Percentiles rank a stretch among this genome's conserved stretches.
phyloP scores from a whole-genome alignment of 2,329 filamentous ascomycete genomes.

The Talaromyces funiculosus region DNA sequence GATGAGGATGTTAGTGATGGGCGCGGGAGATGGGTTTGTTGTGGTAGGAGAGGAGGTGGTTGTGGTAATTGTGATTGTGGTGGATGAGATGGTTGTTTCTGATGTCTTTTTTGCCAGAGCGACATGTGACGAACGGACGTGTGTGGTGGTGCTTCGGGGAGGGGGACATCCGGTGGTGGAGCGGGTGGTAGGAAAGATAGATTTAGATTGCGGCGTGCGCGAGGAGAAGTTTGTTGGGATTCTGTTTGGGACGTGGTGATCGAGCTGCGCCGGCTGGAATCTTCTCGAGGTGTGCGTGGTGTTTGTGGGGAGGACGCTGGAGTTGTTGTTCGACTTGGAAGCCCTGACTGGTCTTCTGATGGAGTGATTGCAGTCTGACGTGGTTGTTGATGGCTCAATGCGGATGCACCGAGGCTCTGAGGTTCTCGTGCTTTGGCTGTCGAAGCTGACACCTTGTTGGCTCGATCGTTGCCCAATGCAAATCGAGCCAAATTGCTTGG shows the following conservation, averaged over 20 bases:
- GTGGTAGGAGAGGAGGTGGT: neutral
- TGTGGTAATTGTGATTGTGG: neutral
- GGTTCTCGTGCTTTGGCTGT: neutral
- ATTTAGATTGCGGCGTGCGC: slow-evolving; percentile 19
- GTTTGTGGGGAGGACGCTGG: slow-evolving; percentile 3
- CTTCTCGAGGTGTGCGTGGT: slow-evolving; percentile 1
- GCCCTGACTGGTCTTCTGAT: neutral
- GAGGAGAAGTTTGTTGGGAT: slow-evolving; percentile 8
- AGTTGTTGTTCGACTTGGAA: neutral
- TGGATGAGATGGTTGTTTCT: neutral
- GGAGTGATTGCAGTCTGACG: neutral
- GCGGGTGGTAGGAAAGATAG: slow-evolving; percentile 21
- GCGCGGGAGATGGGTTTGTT: slow-evolving; percentile 5
- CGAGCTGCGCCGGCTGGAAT: slow-evolving; percentile 10
- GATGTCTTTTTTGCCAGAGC: slow-evolving; percentile 3
- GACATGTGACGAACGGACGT: slow-evolving; percentile 5
- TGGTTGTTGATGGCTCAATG: neutral
- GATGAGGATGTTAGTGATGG: slow-evolving; percentile 2
- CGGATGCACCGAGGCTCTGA: neutral
- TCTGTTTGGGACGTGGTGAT: neutral
- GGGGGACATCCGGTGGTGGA: slow-evolving; percentile 24
- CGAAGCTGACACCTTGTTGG: neutral
- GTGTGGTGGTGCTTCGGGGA: slow-evolving; percentile 21
- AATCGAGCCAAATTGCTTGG: slow-evolving; percentile 4
- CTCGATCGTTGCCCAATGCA: slow-evolving; percentile 4